These are phyloP conservation scores for Cymodocea nodosa DNA, from an alignment of 116 monocot species.

Conservation along the genomic window DNA sequence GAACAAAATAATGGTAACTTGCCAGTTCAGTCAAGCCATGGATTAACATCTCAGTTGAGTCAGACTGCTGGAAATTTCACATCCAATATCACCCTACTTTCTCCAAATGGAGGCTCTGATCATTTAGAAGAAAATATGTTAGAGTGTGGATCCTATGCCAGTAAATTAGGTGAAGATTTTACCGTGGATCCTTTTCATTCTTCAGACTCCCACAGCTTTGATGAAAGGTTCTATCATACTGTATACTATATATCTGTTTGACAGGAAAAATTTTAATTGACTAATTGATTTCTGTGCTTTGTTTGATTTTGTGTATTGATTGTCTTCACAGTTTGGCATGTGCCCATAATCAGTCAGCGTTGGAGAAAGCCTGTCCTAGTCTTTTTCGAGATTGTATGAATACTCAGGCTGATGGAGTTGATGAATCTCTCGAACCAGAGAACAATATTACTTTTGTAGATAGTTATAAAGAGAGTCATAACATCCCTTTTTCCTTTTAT, in stretches of 20 bases:
- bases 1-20: slow-evolving; percentile 5
- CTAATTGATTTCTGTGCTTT: background rate
- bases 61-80: background rate
- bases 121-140: background rate
- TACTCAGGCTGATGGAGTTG: background rate
- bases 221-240: background rate
- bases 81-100: slow-evolving; percentile 3
- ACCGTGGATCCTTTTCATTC: slow-evolving; percentile 5
- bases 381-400: background rate
- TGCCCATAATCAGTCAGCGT: background rate
- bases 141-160: slow-evolving; percentile 1
- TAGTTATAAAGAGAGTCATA: background rate
- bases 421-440: background rate
- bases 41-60: slow-evolving; percentile 2
- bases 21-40: slow-evolving; percentile 8
- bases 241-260: background rate
- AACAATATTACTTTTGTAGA: background rate
- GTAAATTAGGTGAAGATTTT: slow-evolving; percentile 6
- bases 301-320: background rate
- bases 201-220: background rate
- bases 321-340: background rate
- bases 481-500: background rate
- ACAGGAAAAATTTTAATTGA: background rate
- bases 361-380: background rate
- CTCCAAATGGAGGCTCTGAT: background rate